Evolutionary conservation across 768 basidiomycete genomes (phyloP), one percentile per base, ranked within the genome.

Genomic region (Lactarius indigo): DNA sequence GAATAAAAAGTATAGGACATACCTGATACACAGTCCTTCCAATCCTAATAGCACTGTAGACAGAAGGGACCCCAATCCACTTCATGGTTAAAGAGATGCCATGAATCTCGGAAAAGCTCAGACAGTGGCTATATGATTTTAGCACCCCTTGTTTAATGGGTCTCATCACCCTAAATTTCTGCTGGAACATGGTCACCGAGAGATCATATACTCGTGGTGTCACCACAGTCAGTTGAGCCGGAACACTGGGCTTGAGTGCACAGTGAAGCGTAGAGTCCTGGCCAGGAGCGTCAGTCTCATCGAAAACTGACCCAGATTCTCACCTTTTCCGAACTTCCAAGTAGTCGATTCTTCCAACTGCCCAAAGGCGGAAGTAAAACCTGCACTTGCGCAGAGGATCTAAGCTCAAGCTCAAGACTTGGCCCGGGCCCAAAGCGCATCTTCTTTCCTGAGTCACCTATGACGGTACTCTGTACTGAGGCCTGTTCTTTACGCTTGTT

Each of bases 1-100:
- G 5, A 6, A 28, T 1, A 37, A 39, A 31, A 23, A 30, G 2
- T 0, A 61, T 59, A 1, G 12, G 41, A 55, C 42, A 66, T 70
- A 87, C 90, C 31, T 74, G 71, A 73, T 91, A 92, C 17, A 75
- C 62, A 1, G 81, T 81, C 3, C 83, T 85, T 68, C 91, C 90
- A 64, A 91, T 79, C 6, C 69, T 73, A 3, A 87, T 83, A 35
- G 81, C 61, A 41, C 2, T 18, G 42, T 67, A 67, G 12, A 28
- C 5, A 30, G 50, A 59, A 8, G 50, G 6, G 33, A 20, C 41
- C 6, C 47, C 61, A 54, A 59, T 37, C 66, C 66, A 67, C n/a
- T 63, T 28, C 5, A 67, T 67, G 7, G 71, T 71, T 28, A 75
- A 66, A 12, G 68, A 66, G 26, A 39, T 69, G 72, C 79, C 82